Percentiles rank a stretch among this genome's conserved stretches.
phyloP scores from a whole-genome alignment of 164 flowering plant species.

The Liquidambar formosana region DNA sequence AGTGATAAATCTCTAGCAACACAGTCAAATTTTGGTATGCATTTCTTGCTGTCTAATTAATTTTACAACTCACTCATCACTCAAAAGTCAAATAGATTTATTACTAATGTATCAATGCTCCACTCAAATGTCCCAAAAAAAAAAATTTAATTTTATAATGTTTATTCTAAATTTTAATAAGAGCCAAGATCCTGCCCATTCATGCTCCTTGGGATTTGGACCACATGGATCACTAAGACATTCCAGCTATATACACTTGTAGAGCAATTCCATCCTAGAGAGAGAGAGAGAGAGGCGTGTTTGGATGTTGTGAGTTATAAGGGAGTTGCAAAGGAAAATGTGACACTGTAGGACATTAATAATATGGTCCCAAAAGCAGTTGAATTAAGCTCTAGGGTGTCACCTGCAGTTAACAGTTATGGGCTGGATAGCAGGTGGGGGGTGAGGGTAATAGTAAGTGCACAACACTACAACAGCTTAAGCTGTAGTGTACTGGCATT shows the following conservation, averaged over 20 bases:
- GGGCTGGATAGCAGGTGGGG: slow-evolving; percentile 21
- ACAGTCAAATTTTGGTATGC: too few relatives aligned
- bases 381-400: slow-evolving; percentile 16
- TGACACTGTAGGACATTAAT: too few relatives aligned
- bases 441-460: not conserved
- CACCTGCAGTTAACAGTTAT: slow-evolving; percentile 23
- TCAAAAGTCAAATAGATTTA: not conserved
- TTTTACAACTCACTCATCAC: not conserved
- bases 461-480: too few relatives aligned
- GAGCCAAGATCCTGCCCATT: not conserved
- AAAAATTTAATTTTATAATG: too few relatives aligned
- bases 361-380: slow-evolving; percentile 22
- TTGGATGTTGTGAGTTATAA: too few relatives aligned
- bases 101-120: not conserved
- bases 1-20: too few relatives aligned
- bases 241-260: not conserved
- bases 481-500: slow-evolving; percentile 2
- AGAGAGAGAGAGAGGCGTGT: too few relatives aligned
- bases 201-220: not conserved
- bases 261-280: too few relatives aligned
- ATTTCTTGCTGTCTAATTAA: too few relatives aligned
- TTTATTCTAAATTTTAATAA: not conserved
- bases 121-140: too few relatives aligned
- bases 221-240: not conserved
- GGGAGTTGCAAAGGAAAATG: too few relatives aligned